Base-by-base conservation (phyloP, 345 rosid species). In the Heritiera littoralis region DNA sequence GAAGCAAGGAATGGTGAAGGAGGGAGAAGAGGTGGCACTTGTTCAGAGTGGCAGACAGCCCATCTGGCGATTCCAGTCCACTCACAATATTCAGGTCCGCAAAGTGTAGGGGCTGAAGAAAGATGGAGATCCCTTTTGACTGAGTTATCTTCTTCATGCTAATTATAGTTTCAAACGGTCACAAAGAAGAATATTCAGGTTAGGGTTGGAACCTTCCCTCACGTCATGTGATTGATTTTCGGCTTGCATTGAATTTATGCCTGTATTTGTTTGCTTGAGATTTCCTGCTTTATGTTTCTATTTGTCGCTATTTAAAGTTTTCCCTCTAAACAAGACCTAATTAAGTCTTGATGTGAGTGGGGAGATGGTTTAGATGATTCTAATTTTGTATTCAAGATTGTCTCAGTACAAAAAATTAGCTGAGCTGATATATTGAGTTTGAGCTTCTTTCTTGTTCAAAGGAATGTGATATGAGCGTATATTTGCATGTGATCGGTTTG, bases 11-110 rank as follows among this genome's bases (percentile, higher is more conserved):
- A 90, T 94, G 99, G 94, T 96, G 66, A 94, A 90, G 86, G 87
- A 89, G 78, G 99, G 97, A 80, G 98, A 96, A 86, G 98, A 96
- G 85, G 89, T 96, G 40, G 98, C 98, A 1, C 93, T 94, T 52
- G 87, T 96, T 68, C 98, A 90, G 87, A 96, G 99, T 69, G 99
- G 98, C 35, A 88, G 89, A 74, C 92, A 92, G 76, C 98, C 98
- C 74, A 96, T 94, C 80, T 96, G 99, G 98, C 88, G 98, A 75
- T 92, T 91, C 83, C 97, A 92, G 63, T 92, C 99, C 48, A 94
- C 98, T 4, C 99, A 96, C 82, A 96, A 92, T 82, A 94, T 94
- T 81, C 98, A 94, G 89, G 98, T 96, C 77, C 94, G 98, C 54
- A 89, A 87, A 87, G 98, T 90, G 48, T 96, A 90, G 80, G 3